Evolutionary conservation across 2,329 filamentous ascomycete genomes (phyloP), one percentile per base, ranked within the genome.

Genomic region (Hansfordia pulvinata): DNA sequence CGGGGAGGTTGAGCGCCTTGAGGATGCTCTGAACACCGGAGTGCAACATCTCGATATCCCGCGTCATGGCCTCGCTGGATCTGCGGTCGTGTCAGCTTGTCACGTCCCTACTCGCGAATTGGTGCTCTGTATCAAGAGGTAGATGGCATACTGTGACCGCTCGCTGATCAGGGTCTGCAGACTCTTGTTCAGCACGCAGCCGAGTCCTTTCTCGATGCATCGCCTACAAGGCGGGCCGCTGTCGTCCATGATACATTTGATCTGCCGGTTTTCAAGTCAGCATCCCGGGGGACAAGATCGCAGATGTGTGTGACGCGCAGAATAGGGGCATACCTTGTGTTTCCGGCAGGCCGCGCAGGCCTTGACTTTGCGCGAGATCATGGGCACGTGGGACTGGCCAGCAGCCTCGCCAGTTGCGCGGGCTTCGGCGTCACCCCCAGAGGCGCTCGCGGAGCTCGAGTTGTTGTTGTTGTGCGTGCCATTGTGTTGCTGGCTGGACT

Each of bases 141-240:
- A n/a, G n/a, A n/a, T n/a, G n/a, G n/a, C 43, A 28, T 38, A 54
- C 50, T 53, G 50, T 18, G 49, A 47, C 30, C 52, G 50, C 33
- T 57, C 53, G 33, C 53, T 52, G 18, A 57, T 56, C 13, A 57
- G 47, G 2, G 48, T 56, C 33, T 57, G 53, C 3, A 57, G 38
- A 23, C 51, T 56, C 40, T 56, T 56, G 23, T 53, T 54, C 25
- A 57, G 30, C 2, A 55, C 50, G 25, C 53, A 57, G 1, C 45
- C 44, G 16, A 57, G 32, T 20, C 49, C 49, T 10, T 48, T 35
- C 30, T 56, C 50, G 11, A 42, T 33, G 23, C 53, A 57, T 29
- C 53, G 40, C 4, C 46, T 42, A 32, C 53, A 57, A 3, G 52
- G 52, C 3, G 53, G 52, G 1, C 51, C 51, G 15, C 39, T 44